phyloP scores from a whole-genome alignment of 2,329 filamentous ascomycete genomes.

The Bretziella fagacearum region DNA sequence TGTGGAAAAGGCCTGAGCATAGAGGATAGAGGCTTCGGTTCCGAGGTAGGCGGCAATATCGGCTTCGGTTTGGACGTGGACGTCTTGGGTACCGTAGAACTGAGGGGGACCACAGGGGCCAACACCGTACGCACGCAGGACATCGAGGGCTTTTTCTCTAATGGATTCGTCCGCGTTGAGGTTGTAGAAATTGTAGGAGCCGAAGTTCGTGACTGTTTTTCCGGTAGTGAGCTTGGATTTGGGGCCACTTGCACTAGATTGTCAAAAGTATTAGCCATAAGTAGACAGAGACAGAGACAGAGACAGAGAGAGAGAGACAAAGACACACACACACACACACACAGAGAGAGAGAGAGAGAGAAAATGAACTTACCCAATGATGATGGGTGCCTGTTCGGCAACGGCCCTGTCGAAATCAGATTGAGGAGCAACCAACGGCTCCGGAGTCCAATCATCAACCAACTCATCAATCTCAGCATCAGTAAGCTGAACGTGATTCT shows the following conservation, averaged over 20 bases:
- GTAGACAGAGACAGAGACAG: too few species aligned
- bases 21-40: slow-evolving; percentile 78
- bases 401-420: slow-evolving; percentile 64
- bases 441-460: slow-evolving; percentile 90
- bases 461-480: slow-evolving; percentile 97
- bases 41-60: slow-evolving; percentile 86
- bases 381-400: slow-evolving; percentile 68
- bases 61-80: slow-evolving; percentile 91
- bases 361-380: slow-evolving; percentile 49
- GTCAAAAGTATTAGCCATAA: not conserved
- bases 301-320: not conserved
- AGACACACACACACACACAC: too few species aligned
- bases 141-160: slow-evolving; percentile 89
- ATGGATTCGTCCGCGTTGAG: slow-evolving; percentile 83
- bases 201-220: slow-evolving; percentile 81
- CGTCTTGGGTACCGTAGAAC: slow-evolving; percentile 96
- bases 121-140: slow-evolving; percentile 85
- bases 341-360: not conserved
- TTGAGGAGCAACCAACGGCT: slow-evolving; percentile 64
- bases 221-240: slow-evolving; percentile 80
- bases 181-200: slow-evolving; percentile 95
- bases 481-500: slow-evolving; percentile 72
- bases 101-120: slow-evolving; percentile 92
- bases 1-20: slow-evolving; percentile 89
- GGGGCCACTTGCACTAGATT: slow-evolving; percentile 60